Conservation (phyloP, 352 stramenopile species). For the Peronospora destructor region DNA sequence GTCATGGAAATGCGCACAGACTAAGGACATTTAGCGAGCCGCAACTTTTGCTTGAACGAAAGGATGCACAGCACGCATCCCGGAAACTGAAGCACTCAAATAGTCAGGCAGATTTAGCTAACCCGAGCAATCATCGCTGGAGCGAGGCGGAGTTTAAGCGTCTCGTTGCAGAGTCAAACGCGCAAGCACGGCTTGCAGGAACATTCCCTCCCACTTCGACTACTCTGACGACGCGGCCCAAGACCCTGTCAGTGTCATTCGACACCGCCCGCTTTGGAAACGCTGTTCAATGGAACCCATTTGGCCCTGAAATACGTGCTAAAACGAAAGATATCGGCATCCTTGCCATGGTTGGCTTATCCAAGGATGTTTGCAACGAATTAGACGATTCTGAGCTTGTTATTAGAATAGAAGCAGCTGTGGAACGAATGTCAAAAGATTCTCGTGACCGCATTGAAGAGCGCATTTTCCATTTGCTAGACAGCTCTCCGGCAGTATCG, state of each 20-base stretch:
- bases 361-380: conserved; percentile 56
- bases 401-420: conserved; percentile 33
- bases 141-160: conserved; percentile 69
- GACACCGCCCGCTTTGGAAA: conserved; percentile 53
- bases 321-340: conserved; percentile 43
- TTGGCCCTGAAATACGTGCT: conserved; percentile 32
- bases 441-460: conserved; percentile 62
- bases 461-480: conserved; percentile 62
- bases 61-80: conserved; percentile 31
- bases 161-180: conserved; percentile 58
- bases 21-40: conserved; percentile 53
- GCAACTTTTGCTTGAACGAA: conserved; percentile 34
- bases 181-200: conserved; percentile 37
- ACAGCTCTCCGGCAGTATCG: conserved; percentile 43
- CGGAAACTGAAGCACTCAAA: conserved; percentile 65
- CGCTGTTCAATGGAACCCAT: conserved; percentile 38
- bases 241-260: conserved; percentile 55
- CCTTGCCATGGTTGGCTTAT: conserved; percentile 51
- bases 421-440: conserved; percentile 59
- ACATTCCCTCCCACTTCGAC: conserved; percentile 30
- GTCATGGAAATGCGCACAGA: conserved; percentile 23
- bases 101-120: conserved; percentile 52
- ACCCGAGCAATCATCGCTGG: conserved; percentile 67
- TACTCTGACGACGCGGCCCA: conserved; percentile 33
- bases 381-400: conserved; percentile 35